Evolutionary conservation across 2,329 filamentous ascomycete genomes (phyloP), one percentile per base, ranked within the genome.

Genomic region (Verticillium albo-atrum): DNA sequence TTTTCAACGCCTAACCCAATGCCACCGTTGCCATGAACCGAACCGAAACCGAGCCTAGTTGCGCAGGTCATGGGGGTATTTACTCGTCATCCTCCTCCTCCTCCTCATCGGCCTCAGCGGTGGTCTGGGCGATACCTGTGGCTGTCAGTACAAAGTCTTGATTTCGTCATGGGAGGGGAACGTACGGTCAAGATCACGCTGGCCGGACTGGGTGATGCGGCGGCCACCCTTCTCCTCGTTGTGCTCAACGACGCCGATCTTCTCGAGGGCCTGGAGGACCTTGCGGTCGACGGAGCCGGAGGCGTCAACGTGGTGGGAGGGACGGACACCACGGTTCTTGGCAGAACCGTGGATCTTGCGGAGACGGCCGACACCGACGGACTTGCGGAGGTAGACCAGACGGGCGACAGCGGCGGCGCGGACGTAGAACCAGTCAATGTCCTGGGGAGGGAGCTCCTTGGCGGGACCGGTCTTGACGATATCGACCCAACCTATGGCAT

Each of bases 341-440:
- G 90, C 90, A 71, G 87, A 90, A 73, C 92, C 95, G 88, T 99
- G 95, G 68, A 90, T 90, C 85, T 96, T 97, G 80, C 94, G 90
- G 72, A 99, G 89, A 76, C 95, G 92, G 82, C 95, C 95, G 71
- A 99, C 92, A 86, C 95, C 95, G 77, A 99, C 93, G 66, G 93
- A 97, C 88, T 99, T 99, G 84, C 95, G 91, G 79, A 99, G 86
- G 87, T 99, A 99, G 85, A 99, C 89, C 86, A 98, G 94, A 76
- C 93, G 92, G 75, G 95, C 95, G 77, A 99, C 89, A 69, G 94
- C 88, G 72, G 95, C 95, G 73, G 94, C 93, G 76, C 95, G 93
- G 77, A 88, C 79, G 81, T 88, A 91, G 85, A 88, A 96, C 95
- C 95, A 99, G 87, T 99, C 95, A 77, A 93, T 91, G 80, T 93